These are phyloP conservation scores for Solanum corneliomulleri DNA, from an alignment of 257 asterid genomes.

Conservation along the genomic window DNA sequence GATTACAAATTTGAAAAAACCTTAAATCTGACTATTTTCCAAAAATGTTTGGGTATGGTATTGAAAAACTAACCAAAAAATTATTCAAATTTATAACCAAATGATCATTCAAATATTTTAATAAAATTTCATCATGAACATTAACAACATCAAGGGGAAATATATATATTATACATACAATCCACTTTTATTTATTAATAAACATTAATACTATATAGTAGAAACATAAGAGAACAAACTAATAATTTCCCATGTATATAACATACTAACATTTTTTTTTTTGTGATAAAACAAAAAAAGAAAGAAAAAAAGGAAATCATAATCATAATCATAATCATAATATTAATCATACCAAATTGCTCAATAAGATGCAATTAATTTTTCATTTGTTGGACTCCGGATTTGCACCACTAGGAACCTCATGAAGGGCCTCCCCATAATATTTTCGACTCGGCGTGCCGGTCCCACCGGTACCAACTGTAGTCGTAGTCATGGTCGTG, in stretches of 20 bases:
- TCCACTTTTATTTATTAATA: not conserved
- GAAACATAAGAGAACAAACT: not conserved
- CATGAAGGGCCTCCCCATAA: slow-evolving; percentile 52
- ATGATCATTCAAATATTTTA: not conserved
- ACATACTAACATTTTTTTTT: not conserved
- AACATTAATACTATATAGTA: not conserved
- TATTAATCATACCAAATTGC: not conserved
- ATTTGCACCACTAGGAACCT: slow-evolving; percentile 86
- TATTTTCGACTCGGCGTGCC: slow-evolving; percentile 6
- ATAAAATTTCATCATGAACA: not conserved
- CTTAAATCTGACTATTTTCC: not conserved
- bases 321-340: not conserved
- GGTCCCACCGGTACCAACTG: not conserved
- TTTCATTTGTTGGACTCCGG: slow-evolving; percentile 59
- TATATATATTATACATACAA: not conserved
- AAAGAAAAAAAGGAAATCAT: not conserved
- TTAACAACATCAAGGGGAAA: not conserved
- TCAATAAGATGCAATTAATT: not conserved
- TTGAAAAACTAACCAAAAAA: not conserved
- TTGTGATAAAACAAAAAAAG: not conserved
- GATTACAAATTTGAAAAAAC: not conserved
- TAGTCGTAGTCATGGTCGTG: not conserved
- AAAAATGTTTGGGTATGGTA: not conserved
- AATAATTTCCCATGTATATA: not conserved
- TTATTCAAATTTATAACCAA: not conserved